phyloP scores from a whole-genome alignment of 495 filamentous ascomycete genomes.

The Aspergillus cavernicola region DNA sequence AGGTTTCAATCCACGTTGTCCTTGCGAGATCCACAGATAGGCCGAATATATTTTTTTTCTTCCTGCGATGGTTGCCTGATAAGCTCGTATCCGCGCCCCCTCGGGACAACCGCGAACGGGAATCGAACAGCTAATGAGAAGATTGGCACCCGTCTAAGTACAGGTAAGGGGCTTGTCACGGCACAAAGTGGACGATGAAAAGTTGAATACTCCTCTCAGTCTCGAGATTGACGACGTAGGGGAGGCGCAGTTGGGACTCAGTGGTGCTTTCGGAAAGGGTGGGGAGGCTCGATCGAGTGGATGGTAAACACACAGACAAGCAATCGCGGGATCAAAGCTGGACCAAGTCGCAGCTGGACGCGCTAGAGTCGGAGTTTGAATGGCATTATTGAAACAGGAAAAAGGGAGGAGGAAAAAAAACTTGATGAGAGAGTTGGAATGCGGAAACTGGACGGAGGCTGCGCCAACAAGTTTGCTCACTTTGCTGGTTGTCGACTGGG shows the following conservation, averaged over 20 bases:
- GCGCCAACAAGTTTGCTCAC: slow-evolving; percentile 24
- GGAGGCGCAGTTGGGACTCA: slow-evolving; percentile 17
- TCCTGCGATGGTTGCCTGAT: slow-evolving; percentile 14
- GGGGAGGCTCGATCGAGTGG: slow-evolving; percentile 12
- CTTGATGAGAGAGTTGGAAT: slow-evolving; percentile 11
- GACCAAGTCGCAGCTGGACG: slow-evolving; percentile 3
- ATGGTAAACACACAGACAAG: slow-evolving; percentile 8
- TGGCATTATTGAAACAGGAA: neutral
- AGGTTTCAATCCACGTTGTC: slow-evolving; percentile 44
- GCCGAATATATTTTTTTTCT: neutral
- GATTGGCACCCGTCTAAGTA: neutral
- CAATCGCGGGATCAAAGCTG: slow-evolving; percentile 1
- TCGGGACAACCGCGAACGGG: neutral
- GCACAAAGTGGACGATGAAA: slow-evolving; percentile 5
- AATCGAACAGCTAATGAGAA: neutral
- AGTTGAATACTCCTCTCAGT: slow-evolving; percentile 15
- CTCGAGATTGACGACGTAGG: slow-evolving; percentile 15
- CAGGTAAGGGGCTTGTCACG: neutral
- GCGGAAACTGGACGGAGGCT: slow-evolving; percentile 15
- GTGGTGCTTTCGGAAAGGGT: slow-evolving; percentile 11
- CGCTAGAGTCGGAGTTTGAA: slow-evolving; percentile 4
- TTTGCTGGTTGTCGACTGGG: slow-evolving; percentile 14
- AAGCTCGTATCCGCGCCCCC: slow-evolving; percentile 12
- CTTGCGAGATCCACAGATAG: slow-evolving; percentile 10
- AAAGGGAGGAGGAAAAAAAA: slow-evolving; percentile 5